Evolutionary conservation across 352 stramenopile species (phyloP).

Genomic region (Plasmopara halstedii): DNA sequence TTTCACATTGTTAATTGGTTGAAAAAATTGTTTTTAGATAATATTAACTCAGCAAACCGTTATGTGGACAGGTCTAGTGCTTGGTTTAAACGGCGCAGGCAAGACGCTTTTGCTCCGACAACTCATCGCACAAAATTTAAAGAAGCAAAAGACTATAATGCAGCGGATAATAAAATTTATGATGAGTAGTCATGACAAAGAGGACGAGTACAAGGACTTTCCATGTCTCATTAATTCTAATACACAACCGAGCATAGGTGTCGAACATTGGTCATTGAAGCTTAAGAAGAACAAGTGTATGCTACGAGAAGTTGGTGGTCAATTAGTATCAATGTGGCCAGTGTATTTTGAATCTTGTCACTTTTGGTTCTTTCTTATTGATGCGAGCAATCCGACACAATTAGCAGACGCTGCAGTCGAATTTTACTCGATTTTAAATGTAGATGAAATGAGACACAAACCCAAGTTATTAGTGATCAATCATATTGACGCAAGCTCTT

Average conservation of each 20-base stretch:
- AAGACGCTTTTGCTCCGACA: constrained; percentile 70
- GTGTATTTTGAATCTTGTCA: constrained; percentile 58
- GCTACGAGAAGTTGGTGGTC: constrained; percentile 57
- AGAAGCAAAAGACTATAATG: constrained; percentile 34
- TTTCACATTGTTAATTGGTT: too few species aligned
- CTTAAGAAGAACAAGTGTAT: constrained; percentile 31
- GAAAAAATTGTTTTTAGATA: too few species aligned
- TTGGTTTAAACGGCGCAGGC: constrained; percentile 56
- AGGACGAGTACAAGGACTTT: constrained; percentile 13
- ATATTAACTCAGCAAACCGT: too few species aligned
- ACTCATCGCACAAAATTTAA: constrained; percentile 34
- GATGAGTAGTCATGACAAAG: constrained; percentile 2
- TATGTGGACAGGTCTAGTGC: constrained; percentile 57
- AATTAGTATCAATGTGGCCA: constrained; percentile 67
- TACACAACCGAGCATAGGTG: constrained; percentile 55
- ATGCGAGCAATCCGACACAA: constrained; percentile 45
- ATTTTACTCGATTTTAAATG: constrained; percentile 52
- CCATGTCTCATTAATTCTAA: constrained; percentile 17
- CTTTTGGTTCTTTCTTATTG: constrained; percentile 66
- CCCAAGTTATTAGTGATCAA: constrained; percentile 63
- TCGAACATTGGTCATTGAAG: constrained; percentile 48
- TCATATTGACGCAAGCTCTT: constrained; percentile 47
- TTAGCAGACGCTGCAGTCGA: constrained; percentile 45
- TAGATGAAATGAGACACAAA: constrained; percentile 47
- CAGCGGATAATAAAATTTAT: constrained; percentile 30